These are phyloP conservation scores for Solanum etuberosum DNA, from an alignment of 257 asterid genomes.

Conservation along the genomic window DNA sequence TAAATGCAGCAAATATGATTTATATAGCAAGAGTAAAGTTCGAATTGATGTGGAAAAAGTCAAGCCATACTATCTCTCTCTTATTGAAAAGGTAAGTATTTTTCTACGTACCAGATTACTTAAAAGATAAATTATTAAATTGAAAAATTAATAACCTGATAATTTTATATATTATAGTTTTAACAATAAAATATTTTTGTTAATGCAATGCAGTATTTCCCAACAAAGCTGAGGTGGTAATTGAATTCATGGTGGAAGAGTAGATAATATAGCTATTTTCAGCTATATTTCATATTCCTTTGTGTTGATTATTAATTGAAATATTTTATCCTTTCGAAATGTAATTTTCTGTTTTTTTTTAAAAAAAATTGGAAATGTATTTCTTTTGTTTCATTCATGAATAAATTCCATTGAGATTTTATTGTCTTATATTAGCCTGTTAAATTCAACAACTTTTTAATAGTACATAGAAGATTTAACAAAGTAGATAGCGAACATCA, in stretches of 20 bases:
- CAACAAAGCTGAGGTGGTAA: constrained; percentile 50
- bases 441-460: not conserved
- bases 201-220: constrained; percentile 11
- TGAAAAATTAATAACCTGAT: not conserved
- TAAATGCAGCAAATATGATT: constrained; percentile 12
- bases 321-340: not conserved
- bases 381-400: not conserved
- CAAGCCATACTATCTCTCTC: constrained; percentile 62
- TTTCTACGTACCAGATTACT: not conserved
- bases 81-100: constrained; percentile 40
- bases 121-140: not conserved
- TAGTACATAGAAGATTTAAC: not conserved
- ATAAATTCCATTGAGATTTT: not conserved
- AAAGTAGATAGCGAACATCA: not conserved
- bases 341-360: not conserved
- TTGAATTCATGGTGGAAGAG: not conserved
- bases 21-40: constrained; percentile 6
- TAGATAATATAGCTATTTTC: not conserved
- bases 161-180: not conserved
- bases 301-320: not conserved
- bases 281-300: not conserved
- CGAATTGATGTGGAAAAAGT: constrained; percentile 24
- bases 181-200: too few species aligned
- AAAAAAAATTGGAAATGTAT: not conserved
- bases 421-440: not conserved